These are phyloP conservation scores for Trametes gibbosa DNA, from an alignment of 768 basidiomycete species.

Conservation along the genomic window DNA sequence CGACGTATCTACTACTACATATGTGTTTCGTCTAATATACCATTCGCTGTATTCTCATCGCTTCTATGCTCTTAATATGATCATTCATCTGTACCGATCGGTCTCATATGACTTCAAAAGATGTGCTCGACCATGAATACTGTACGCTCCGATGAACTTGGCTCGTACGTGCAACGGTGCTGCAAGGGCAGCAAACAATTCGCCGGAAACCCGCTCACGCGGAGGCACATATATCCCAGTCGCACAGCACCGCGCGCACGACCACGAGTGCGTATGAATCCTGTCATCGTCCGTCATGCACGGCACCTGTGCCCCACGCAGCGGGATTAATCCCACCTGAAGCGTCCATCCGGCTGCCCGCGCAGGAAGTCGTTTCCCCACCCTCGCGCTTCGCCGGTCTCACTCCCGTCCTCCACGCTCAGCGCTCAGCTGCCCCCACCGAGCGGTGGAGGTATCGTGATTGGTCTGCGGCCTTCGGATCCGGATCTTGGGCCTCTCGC, in stretches of 20 bases:
- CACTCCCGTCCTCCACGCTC: neutral
- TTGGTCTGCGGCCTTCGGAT: too few species aligned
- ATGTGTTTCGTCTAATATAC: constrained; percentile 10
- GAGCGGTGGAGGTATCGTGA: too few species aligned
- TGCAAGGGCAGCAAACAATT: too few species aligned
- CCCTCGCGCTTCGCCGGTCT: neutral
- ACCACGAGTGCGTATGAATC: neutral
- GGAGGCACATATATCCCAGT: too few species aligned
- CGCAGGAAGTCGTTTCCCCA: neutral
- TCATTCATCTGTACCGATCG: neutral
- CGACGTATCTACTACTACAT: constrained; percentile 4
- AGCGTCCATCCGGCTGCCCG: neutral
- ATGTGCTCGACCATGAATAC: too few species aligned
- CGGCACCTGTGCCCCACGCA: neutral
- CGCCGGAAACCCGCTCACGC: too few species aligned
- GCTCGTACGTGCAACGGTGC: too few species aligned
- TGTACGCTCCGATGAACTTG: too few species aligned
- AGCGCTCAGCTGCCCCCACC: too few species aligned
- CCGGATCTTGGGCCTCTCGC: too few species aligned
- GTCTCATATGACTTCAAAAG: too few species aligned
- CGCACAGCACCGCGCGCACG: too few species aligned
- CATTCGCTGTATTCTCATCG: constrained; percentile 3
- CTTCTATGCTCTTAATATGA: neutral
- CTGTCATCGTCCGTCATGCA: neutral
- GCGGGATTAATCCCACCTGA: neutral